Conservation (phyloP, 2,329 filamentous ascomycete genomes). For the Juglanconis oblonga region DNA sequence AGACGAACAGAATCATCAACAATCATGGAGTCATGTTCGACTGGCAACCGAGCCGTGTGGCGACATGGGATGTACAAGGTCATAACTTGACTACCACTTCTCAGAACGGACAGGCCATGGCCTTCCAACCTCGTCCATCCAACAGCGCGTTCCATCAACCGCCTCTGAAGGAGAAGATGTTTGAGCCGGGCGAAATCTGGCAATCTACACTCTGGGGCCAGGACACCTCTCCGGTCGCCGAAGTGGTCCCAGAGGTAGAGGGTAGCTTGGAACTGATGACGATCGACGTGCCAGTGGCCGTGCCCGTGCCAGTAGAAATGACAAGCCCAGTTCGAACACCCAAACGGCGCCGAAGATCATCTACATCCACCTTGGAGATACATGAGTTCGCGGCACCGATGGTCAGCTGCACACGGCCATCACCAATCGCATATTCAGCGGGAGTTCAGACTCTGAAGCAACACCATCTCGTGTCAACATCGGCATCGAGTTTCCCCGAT, state of each 20-base stretch:
- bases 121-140: background rate
- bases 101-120: background rate
- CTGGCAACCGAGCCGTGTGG: background rate
- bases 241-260: background rate
- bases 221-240: background rate
- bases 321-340: background rate
- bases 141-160: background rate
- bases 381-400: too few species aligned
- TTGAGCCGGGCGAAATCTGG: background rate
- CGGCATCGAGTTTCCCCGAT: background rate
- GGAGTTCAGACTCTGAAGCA: too few species aligned
- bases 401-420: too few species aligned
- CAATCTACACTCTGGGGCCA: background rate
- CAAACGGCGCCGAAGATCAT: background rate
- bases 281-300: background rate
- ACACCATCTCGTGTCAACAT: too few species aligned
- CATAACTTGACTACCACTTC: background rate
- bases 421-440: too few species aligned
- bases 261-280: background rate
- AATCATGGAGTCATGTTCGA: background rate
- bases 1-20: background rate
- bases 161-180: background rate
- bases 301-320: background rate
- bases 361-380: constrained; percentile 2
- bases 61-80: constrained; percentile 1